Percentiles rank a stretch among this genome's conserved stretches.
Evolutionary conservation across 1,139 yeast genomes (phyloP).

Genomic region (Hyphopichia buzzinii): DNA sequence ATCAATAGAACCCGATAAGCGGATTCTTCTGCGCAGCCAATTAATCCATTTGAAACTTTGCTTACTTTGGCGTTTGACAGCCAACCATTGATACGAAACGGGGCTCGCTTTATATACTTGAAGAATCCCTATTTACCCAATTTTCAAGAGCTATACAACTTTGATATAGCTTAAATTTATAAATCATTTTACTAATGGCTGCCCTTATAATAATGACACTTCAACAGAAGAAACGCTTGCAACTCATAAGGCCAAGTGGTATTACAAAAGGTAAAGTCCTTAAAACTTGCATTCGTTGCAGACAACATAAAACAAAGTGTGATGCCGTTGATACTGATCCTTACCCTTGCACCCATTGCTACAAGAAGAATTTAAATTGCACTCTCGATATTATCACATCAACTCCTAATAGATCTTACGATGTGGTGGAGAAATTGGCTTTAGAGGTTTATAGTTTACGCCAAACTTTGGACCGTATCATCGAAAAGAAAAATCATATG

Average conservation of each 20-base stretch:
- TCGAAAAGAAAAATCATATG: constrained; percentile 24
- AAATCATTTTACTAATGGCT: no score
- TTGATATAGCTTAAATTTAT: no score
- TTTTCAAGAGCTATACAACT: background rate
- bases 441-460: constrained; percentile 28
- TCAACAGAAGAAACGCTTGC: constrained; percentile 20
- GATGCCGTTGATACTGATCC: constrained; percentile 55
- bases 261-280: constrained; percentile 26
- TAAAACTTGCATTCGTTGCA: constrained; percentile 61
- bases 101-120: background rate
- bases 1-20: constrained; percentile 12
- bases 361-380: constrained; percentile 50
- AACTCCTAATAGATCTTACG: constrained; percentile 27
- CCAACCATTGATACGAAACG: constrained; percentile 2
- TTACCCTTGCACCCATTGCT: constrained; percentile 56
- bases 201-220: constrained; percentile 19
- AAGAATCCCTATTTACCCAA: background rate
- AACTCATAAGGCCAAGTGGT: constrained; percentile 19
- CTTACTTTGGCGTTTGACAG: constrained; percentile 5
- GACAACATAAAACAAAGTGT: constrained; percentile 65
- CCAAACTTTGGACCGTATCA: constrained; percentile 22
- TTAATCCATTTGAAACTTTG: constrained; percentile 4
- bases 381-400: constrained; percentile 43
- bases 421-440: constrained; percentile 31
- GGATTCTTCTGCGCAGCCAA: constrained; percentile 10